A percentile compares a stretch with the other conserved stretches of the same genome.
These are phyloP conservation scores for Aureobasidium namibiae DNA, from an alignment of 2,329 filamentous ascomycete genomes.

Conservation along the genomic window DNA sequence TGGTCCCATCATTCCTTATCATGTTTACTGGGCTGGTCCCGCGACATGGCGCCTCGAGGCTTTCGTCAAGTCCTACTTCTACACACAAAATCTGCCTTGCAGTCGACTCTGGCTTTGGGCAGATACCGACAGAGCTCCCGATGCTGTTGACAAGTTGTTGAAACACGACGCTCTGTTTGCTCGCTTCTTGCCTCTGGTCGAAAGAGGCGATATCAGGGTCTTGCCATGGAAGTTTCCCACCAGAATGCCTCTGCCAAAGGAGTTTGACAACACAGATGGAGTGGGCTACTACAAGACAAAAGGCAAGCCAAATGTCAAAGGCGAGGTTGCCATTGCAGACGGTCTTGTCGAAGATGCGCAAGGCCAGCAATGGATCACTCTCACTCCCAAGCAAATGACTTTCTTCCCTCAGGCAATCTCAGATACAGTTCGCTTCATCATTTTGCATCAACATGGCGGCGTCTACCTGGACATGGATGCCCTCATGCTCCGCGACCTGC, in stretches of 20 bases:
- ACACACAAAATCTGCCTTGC: conserved; percentile 49
- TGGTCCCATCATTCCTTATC: conserved; percentile 48
- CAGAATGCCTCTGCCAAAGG: conserved; percentile 43
- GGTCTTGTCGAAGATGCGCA: conserved; percentile 42
- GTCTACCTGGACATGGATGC: conserved; percentile 51
- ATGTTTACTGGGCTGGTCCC: conserved; percentile 50
- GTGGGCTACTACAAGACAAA: conserved; percentile 42
- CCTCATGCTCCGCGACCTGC: conserved; percentile 46
- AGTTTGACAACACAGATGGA: conserved; percentile 40
- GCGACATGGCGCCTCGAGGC: conserved; percentile 50
- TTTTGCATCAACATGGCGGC: conserved; percentile 46
- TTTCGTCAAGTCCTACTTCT: conserved; percentile 49
- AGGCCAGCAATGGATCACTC: conserved; percentile 45
- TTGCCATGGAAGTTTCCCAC: conserved; percentile 48
- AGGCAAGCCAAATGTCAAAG: conserved; percentile 35
- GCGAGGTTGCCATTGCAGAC: conserved; percentile 40
- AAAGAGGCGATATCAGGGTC: conserved; percentile 44
- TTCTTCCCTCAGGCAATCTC: conserved; percentile 51
- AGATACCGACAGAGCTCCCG: conserved; percentile 44
- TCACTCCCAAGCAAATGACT: conserved; percentile 48
- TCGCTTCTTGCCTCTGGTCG: conserved; percentile 46
- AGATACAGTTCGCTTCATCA: conserved; percentile 47
- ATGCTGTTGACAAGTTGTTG: conserved; percentile 44
- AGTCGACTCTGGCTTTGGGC: conserved; percentile 47
- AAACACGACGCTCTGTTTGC: conserved; percentile 44